phyloP scores from a whole-genome alignment of 2,329 filamentous ascomycete genomes.

The Teratosphaeria viscida region DNA sequence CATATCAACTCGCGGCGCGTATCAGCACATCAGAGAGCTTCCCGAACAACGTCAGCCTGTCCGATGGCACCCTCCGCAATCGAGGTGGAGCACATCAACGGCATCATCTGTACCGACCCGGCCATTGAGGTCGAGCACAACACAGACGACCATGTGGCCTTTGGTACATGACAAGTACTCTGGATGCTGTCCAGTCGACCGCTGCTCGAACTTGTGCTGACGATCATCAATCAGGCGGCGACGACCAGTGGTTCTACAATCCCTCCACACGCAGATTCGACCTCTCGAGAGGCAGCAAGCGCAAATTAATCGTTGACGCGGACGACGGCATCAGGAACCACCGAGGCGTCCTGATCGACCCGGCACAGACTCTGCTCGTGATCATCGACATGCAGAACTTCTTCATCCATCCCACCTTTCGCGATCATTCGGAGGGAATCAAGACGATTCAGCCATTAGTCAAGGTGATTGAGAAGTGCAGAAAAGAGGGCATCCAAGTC shows the following conservation, averaged over 20 bases:
- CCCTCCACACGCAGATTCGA: constrained; percentile 33
- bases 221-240: constrained; percentile 17
- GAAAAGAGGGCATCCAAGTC: constrained; percentile 31
- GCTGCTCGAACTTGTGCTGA: constrained; percentile 1
- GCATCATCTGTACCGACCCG: constrained; percentile 11
- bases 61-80: constrained; percentile 21
- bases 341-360: constrained; percentile 32
- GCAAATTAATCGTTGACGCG: constrained; percentile 30
- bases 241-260: constrained; percentile 33
- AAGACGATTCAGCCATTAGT: constrained; percentile 28
- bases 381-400: constrained; percentile 37
- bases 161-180: constrained; percentile 18
- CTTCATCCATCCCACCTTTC: constrained; percentile 27
- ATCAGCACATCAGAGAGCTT: neutral
- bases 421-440: constrained; percentile 21
- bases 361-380: constrained; percentile 28
- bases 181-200: neutral
- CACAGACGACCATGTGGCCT: constrained; percentile 30
- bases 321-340: constrained; percentile 32
- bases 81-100: constrained; percentile 20
- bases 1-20: neutral
- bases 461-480: constrained; percentile 30
- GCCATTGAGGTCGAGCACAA: constrained; percentile 19
- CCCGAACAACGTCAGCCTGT: neutral
- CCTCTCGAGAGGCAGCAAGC: constrained; percentile 27